Percentiles rank a stretch among this genome's conserved stretches.
Evolutionary conservation across 2,329 filamentous ascomycete species (phyloP).

Genomic region (Nemania abortiva): DNA sequence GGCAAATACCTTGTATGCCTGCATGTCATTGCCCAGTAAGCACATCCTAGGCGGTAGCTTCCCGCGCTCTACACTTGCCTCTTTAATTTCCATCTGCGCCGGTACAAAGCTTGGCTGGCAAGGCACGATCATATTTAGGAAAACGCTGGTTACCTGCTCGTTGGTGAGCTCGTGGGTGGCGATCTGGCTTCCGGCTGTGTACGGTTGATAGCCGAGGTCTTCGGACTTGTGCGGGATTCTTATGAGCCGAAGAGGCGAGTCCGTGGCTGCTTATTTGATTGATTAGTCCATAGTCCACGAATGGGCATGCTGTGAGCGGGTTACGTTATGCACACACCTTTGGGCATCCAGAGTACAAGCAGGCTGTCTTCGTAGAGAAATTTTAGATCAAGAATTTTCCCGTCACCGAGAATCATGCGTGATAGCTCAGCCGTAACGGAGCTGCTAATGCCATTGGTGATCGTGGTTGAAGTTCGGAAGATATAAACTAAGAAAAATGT

Average conservation of each 20-base stretch:
- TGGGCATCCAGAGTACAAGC: slow-evolving; percentile 66
- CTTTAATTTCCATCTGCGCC: slow-evolving; percentile 65
- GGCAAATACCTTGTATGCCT: slow-evolving; percentile 62
- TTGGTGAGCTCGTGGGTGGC: slow-evolving; percentile 47
- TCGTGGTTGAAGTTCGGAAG: slow-evolving; percentile 64
- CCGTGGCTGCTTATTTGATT: slow-evolving; percentile 30
- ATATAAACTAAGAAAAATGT: slow-evolving; percentile 65
- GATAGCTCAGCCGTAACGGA: slow-evolving; percentile 55
- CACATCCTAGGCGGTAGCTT: slow-evolving; percentile 64
- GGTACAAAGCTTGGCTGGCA: slow-evolving; percentile 55
- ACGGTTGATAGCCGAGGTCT: slow-evolving; percentile 54
- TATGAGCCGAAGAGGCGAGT: slow-evolving; percentile 47
- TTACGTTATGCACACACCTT: slow-evolving; percentile 49
- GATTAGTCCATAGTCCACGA: neutral
- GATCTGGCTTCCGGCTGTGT: slow-evolving; percentile 43
- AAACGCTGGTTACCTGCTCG: slow-evolving; percentile 49
- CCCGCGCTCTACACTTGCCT: slow-evolving; percentile 58
- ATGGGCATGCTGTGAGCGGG: neutral
- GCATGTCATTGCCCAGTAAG: slow-evolving; percentile 63
- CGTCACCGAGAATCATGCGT: slow-evolving; percentile 57
- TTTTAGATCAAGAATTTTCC: slow-evolving; percentile 70
- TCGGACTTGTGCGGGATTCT: slow-evolving; percentile 55
- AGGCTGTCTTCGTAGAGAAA: slow-evolving; percentile 74
- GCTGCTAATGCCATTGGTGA: slow-evolving; percentile 71
- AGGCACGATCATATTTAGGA: slow-evolving; percentile 48